These are phyloP conservation scores for Fusarium zealandicum DNA, from an alignment of 2,329 filamentous ascomycete genomes.

Conservation along the genomic window DNA sequence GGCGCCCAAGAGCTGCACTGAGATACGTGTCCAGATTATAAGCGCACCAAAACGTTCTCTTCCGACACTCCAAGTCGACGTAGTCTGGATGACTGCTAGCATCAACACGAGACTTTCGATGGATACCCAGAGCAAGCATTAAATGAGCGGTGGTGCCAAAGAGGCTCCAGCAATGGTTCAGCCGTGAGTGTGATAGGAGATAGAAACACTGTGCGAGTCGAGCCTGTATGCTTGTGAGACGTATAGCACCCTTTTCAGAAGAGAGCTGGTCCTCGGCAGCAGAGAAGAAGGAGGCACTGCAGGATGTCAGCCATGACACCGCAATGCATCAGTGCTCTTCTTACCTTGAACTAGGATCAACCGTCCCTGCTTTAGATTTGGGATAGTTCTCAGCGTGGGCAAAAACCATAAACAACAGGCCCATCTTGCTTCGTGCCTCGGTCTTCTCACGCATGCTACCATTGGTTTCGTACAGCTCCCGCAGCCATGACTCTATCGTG, in stretches of 20 bases:
- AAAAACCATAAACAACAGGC: constrained; percentile 57
- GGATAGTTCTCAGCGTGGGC: constrained; percentile 53
- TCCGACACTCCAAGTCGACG: constrained; percentile 50
- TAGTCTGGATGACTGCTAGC: constrained; percentile 33
- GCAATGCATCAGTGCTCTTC: neutral
- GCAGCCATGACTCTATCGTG: constrained; percentile 54
- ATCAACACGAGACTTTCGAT: constrained; percentile 40
- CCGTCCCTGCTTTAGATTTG: neutral
- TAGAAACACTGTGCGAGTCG: constrained; percentile 51
- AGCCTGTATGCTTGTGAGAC: constrained; percentile 49
- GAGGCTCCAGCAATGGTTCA: constrained; percentile 55
- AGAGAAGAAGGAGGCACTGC: constrained; percentile 28
- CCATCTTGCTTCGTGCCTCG: constrained; percentile 40
- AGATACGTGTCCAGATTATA: constrained; percentile 71
- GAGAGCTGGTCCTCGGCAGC: constrained; percentile 46
- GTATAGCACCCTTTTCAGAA: constrained; percentile 45
- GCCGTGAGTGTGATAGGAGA: constrained; percentile 50
- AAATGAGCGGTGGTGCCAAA: constrained; percentile 53
- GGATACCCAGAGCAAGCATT: constrained; percentile 49
- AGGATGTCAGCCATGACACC: neutral
- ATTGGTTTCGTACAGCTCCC: constrained; percentile 46
- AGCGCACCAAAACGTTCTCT: constrained; percentile 66
- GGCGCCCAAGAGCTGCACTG: constrained; percentile 67
- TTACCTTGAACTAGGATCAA: neutral
- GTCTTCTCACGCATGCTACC: constrained; percentile 26